Base-by-base conservation (phyloP, 2,329 filamentous ascomycete genomes). In the Albophoma yamanashiensis region DNA sequence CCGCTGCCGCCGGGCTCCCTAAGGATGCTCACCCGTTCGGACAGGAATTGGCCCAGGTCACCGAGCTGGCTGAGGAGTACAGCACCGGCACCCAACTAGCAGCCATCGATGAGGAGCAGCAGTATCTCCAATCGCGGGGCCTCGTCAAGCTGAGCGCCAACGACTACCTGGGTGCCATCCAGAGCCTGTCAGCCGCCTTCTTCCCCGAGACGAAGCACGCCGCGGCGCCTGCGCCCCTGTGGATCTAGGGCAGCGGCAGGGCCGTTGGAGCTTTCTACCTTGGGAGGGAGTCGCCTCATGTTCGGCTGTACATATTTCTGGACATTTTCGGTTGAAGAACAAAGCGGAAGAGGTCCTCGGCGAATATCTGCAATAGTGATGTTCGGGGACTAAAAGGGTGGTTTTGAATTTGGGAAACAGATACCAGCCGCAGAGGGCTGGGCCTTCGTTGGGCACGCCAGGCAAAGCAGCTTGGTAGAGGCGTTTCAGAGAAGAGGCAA, bases 1-100 rank as follows among this genome's bases (percentile, higher is more conserved):
- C 65, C 72, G 70, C 74, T 75, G 59, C 77, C 78, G 36, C 66
- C 7, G 50, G 62, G 31, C 55, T 62, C 55, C 57, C 62, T 64
- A 74, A 75, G 69, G 73, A 78, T 36, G 67, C 74, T 55, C 85
- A 94, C 71, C 93, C 93, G 0, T 97, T 97, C 68, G 91, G 91
- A 58, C 87, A 88, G 57, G 94, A 99, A 74, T 79, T 97, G 58
- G 91, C 91, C 60, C 89, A 97, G 74, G 90, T 97, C 31, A 91
- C 92, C 58, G 94, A 97, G 74, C 83, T 97, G 20, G 93, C 89
- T 0, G 94, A 97, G 75, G 92, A 97, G 74, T 93, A 91, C 66
- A 85, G 86, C 50, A 80, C 85, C 38, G 81, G 82, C 63, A 80
- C 84, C 43, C 75, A 80, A 63, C 71, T 82, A 62, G 80, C 81